Evolutionary conservation across 2,329 filamentous ascomycete species (phyloP), one percentile per base, ranked within the genome.

Genomic region (Nemania serpens): DNA sequence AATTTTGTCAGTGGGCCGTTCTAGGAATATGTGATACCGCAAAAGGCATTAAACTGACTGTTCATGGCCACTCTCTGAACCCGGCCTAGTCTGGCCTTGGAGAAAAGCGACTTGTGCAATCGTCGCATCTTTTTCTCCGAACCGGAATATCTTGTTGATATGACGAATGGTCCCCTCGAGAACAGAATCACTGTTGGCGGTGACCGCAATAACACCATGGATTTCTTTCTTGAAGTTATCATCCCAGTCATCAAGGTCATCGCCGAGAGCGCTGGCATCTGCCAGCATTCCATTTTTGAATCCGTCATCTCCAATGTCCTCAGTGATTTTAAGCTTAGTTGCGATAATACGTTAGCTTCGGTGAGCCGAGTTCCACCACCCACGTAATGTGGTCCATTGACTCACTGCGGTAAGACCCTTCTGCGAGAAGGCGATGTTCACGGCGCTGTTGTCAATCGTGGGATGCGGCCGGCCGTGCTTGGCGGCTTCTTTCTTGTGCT

Each of bases 131-230:
- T 17, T 39, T 1, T 57, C 46, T 7, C 61, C 65, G 4, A 60
- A 52, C 1, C 37, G 45, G 58, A 78, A 74, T 11, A 75, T 67
- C 6, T 66, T 54, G 61, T 72, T 73, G 59, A 75, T 68, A 5
- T 67, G 66, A 18, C 67, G 57, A 15, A 76, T 55, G 18, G 70
- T 69, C 29, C 67, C 63, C 20, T 71, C 52, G 20, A 76, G 66
- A 5, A 70, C 70, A 2, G 43, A 9, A 13, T 67, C 58, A 41
- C 64, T 68, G 53, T 74, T 73, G 15, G 75, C 75, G 17, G 75
- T 69, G 9, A 76, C 67, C 1, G 75, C 57, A 18, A 78, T 66
- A 13, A 78, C 67, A 9, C 74, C 75, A 49, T 78, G 72, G 41
- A 78, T 71, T 2, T 73, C 68, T 43, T 75, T 56, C 61, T 73